Base-by-base conservation (phyloP, 352 stramenopile genomes). In the Phytophthora pinifolia region DNA sequence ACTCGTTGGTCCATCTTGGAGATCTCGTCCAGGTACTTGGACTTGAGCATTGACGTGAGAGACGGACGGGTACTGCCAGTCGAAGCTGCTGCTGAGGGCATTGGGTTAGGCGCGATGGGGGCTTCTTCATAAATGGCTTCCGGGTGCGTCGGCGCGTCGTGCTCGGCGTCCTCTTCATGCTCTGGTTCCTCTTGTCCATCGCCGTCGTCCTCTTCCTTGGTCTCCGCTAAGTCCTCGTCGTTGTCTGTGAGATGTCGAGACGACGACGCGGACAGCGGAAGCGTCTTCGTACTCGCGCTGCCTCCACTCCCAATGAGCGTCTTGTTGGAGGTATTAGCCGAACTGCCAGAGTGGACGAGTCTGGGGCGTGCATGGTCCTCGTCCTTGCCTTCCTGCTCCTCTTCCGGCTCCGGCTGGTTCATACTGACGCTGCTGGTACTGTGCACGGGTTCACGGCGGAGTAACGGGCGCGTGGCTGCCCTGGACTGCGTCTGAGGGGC, bases 11-110 rank as follows among this genome's bases (percentile, higher is more conserved):
- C 59, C 52, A 88, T 75, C 18, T 70, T 70, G 15, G 52, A 48
- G 14, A 90, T 46, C 36, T 88, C 74, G 8, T 66, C 56, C 34
- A 71, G 6, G 42, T 88, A 90, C 61, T 88, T 88, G 41, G 49
- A 64, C 55, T 78, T 84, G 29, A 91, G 68, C 54, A 85, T 71
- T 3, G 78, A 70, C 10, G 74, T 87, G 41, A 88, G 59, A 8
- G 78, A 83, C 37, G 66, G 57, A 15, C 80, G 52, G 34, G 46
- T 57, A 9, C 15, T 56, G 12, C 57, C 46, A 6, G 30, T 57
- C 20, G 38, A 41, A 35, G 51, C 48, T 44, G 31, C 15, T 5
- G 43, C 29, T 17, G 51, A 36, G 35, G 43, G 31, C 36, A 47
- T 59, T n/a, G 59, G 46, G 17, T 33, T 58, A 13, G 59, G 31